phyloP scores from a whole-genome alignment of 768 basidiomycete genomes.

The Boletus vinaceobasis region DNA sequence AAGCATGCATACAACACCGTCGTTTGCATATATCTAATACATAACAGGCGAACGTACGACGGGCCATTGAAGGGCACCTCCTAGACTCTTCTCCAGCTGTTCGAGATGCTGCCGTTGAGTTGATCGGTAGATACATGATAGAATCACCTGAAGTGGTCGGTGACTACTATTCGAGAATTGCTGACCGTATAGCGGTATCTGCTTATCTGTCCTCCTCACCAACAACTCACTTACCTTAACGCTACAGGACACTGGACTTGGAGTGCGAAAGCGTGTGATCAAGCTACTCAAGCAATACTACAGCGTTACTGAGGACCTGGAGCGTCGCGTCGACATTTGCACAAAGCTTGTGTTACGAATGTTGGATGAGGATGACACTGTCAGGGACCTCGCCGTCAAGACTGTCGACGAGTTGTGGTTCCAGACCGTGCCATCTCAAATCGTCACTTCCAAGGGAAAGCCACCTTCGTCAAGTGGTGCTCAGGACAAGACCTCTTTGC shows the following conservation, averaged over 20 bases:
- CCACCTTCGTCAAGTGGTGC: constrained; percentile 26
- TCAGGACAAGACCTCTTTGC: constrained; percentile 52
- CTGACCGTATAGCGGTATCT: constrained; percentile 85
- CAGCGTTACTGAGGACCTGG: constrained; percentile 52
- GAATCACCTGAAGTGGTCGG: constrained; percentile 84
- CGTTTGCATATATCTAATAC: constrained; percentile 1
- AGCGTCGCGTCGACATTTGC: constrained; percentile 73
- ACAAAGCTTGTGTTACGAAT: constrained; percentile 78
- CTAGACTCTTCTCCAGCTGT: constrained; percentile 91
- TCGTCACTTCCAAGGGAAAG: constrained; percentile 38
- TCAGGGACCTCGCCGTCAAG: constrained; percentile 90
- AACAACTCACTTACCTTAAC: not conserved
- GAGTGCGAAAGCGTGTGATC: constrained; percentile 93
- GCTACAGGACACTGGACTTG: constrained; percentile 84
- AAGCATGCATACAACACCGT: constrained; percentile 23
- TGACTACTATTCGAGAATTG: constrained; percentile 85
- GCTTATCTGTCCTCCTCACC: not conserved
- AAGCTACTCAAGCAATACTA: constrained; percentile 89
- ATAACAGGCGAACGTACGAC: constrained; percentile 68
- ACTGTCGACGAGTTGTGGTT: constrained; percentile 94
- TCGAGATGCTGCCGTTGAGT: constrained; percentile 93
- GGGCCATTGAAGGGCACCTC: constrained; percentile 85
- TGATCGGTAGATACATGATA: constrained; percentile 97
- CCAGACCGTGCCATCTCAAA: constrained; percentile 34
- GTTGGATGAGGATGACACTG: constrained; percentile 90